A percentile compares a stretch with the other conserved stretches of the same genome.
Conservation (phyloP, 129 eudicot species). For the Scalesia atractyloides region DNA sequence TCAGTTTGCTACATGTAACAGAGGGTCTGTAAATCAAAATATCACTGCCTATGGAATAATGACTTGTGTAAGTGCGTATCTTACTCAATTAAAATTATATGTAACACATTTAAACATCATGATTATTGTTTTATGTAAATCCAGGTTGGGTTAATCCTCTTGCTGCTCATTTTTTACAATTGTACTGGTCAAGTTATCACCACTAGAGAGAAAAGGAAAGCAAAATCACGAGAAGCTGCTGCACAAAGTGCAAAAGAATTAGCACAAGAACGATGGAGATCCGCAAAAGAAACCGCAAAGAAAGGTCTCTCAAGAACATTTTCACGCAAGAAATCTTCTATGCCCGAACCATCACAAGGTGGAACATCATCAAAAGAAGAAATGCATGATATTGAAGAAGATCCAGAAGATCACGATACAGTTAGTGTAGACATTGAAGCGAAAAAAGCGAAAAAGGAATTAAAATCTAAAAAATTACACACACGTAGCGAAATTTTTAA, state of each 20-base stretch:
- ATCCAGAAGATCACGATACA: conserved; percentile 59
- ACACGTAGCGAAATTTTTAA: conserved; percentile 80
- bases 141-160: conserved; percentile 63
- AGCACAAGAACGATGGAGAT: conserved; percentile 72
- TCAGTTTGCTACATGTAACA: conserved; percentile 64
- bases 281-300: conserved; percentile 68
- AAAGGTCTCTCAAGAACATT: conserved; percentile 67
- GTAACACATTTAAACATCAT: background rate
- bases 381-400: conserved; percentile 67
- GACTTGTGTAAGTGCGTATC: conserved; percentile 72
- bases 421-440: conserved; percentile 65
- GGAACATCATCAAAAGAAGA: conserved; percentile 38
- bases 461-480: conserved; percentile 55
- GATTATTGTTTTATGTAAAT: conserved; percentile 16
- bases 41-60: conserved; percentile 82
- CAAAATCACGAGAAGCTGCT: conserved; percentile 92
- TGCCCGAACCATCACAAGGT: conserved; percentile 36
- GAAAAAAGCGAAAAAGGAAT: conserved; percentile 48
- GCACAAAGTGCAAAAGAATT: conserved; percentile 80
- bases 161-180: conserved; percentile 77
- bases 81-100: conserved; percentile 13
- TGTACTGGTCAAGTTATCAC: conserved; percentile 79
- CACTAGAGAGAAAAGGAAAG: conserved; percentile 64
- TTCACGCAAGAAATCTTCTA: conserved; percentile 53
- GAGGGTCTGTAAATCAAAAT: conserved; percentile 64